These are phyloP conservation scores for Dichotomocladium elegans DNA, from an alignment of 371 early-diverging fungal genomes.

Conservation along the genomic window DNA sequence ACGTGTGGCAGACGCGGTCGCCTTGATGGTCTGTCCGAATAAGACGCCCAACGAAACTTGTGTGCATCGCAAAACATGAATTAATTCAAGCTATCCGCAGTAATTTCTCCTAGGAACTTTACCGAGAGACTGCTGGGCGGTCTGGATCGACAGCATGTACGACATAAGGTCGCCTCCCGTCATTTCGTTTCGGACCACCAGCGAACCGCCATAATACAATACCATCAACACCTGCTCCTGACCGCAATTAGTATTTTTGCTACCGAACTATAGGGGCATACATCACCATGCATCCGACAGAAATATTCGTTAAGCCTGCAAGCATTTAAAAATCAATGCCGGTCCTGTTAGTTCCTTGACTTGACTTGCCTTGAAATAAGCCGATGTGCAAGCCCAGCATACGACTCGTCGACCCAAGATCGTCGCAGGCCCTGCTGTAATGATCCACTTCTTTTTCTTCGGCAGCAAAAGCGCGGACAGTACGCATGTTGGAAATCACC, in stretches of 20 bases:
- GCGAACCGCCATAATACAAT: conserved; percentile 70
- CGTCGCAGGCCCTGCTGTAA: conserved; percentile 46
- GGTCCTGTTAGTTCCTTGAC: not conserved
- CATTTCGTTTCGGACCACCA: conserved; percentile 65
- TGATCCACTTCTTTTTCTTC: conserved; percentile 63
- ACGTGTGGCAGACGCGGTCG: conserved; percentile 57
- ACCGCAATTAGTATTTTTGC: not conserved
- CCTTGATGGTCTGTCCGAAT: conserved; percentile 76
- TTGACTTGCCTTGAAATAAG: conserved; percentile 64
- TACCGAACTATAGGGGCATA: not conserved
- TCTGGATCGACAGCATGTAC: conserved; percentile 74
- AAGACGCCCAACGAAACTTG: conserved; percentile 65
- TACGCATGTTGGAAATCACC: conserved; percentile 66
- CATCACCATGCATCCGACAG: conserved; percentile 66
- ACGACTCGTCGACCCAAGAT: conserved; percentile 39
- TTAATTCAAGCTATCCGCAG: too few relatives aligned
- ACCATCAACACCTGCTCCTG: conserved; percentile 49
- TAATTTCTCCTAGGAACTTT: too few relatives aligned
- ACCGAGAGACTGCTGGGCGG: conserved; percentile 71
- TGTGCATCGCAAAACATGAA: not conserved
- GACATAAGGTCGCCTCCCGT: conserved; percentile 70
- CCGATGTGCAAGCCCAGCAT: conserved; percentile 76
- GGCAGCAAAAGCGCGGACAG: conserved; percentile 74
- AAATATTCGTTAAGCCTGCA: conserved; percentile 59
- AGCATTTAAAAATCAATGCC: not conserved